Evolutionary conservation across 2,329 filamentous ascomycete species (phyloP).

Genomic region (Paraconiothyrium sp.): DNA sequence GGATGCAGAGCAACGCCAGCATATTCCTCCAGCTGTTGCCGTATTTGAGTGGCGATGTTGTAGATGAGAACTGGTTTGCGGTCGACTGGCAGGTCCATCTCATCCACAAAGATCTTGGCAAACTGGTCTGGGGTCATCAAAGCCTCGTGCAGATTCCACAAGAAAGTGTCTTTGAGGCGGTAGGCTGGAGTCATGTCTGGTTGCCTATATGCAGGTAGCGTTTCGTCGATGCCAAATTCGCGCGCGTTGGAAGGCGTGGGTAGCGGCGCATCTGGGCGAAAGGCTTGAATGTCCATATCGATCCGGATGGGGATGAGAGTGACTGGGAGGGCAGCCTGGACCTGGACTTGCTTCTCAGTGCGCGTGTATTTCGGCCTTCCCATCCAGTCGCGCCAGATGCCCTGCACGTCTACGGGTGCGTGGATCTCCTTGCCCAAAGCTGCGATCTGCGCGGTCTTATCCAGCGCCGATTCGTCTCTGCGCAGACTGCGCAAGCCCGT

Average conservation of each 20-base stretch:
- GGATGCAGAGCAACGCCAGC: conserved; percentile 93
- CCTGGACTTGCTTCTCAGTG: conserved; percentile 69
- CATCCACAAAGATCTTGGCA: conserved; percentile 87
- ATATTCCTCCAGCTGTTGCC: conserved; percentile 94
- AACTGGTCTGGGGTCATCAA: conserved; percentile 96
- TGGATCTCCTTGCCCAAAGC: conserved; percentile 85
- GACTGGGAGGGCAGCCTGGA: conserved; percentile 79
- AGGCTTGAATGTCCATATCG: conserved; percentile 88
- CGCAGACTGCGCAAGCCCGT: conserved; percentile 85
- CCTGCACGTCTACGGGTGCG: conserved; percentile 83
- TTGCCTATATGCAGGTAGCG: conserved; percentile 78
- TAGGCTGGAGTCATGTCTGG: conserved; percentile 85
- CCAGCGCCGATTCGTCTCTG: conserved; percentile 71
- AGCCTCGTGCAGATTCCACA: conserved; percentile 97
- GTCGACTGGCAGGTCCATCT: conserved; percentile 87
- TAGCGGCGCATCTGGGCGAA: conserved; percentile 71
- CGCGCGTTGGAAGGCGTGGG: conserved; percentile 69
- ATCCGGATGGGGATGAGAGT: conserved; percentile 96
- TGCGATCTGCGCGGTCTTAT: conserved; percentile 72
- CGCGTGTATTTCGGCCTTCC: conserved; percentile 68
- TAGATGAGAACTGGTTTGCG: conserved; percentile 69
- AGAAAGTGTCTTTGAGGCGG: conserved; percentile 90
- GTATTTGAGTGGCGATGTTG: conserved; percentile 92
- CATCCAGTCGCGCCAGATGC: conserved; percentile 97
- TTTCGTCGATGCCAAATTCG: conserved; percentile 72